Percentiles rank a stretch among this genome's conserved stretches.
Evolutionary conservation across 2,329 filamentous ascomycete genomes (phyloP).

Genomic region (Dactylella cylindrospora): DNA sequence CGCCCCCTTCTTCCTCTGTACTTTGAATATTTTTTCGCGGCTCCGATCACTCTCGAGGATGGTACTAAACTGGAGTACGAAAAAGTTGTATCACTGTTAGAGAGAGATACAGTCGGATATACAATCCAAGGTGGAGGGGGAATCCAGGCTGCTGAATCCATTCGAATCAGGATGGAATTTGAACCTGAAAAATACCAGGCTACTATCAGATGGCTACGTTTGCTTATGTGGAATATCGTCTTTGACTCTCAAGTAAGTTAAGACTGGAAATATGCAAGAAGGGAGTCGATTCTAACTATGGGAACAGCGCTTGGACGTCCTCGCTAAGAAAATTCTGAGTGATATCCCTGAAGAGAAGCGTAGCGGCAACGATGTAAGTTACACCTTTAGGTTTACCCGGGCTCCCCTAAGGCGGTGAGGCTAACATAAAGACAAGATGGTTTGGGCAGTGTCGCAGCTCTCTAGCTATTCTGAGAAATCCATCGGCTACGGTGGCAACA

Average conservation of each 20-base stretch:
- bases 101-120: conserved; percentile 87
- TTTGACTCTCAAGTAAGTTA: conserved; percentile 69
- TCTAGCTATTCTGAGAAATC: conserved; percentile 69
- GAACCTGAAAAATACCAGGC: conserved; percentile 84
- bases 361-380: conserved; percentile 63
- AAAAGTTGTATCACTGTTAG: conserved; percentile 84
- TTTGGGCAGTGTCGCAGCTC: conserved; percentile 24
- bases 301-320: conserved; percentile 45
- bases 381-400: no score
- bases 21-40: conserved; percentile 90
- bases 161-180: conserved; percentile 78
- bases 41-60: conserved; percentile 70
- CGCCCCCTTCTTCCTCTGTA: conserved; percentile 84
- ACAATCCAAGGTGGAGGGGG: conserved; percentile 67
- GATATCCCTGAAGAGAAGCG: conserved; percentile 92
- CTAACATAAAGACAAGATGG: conserved; percentile 19
- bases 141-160: conserved; percentile 76
- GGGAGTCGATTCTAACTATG: background rate
- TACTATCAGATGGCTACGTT: conserved; percentile 79
- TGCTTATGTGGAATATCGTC: conserved; percentile 82
- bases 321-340: conserved; percentile 76
- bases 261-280: background rate
- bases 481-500: conserved; percentile 73
- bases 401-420: no score
- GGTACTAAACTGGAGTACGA: conserved; percentile 82